A percentile compares a stretch with the other conserved stretches of the same genome.
These are phyloP conservation scores for Thalassiosira oceanica DNA, from an alignment of 352 stramenopile species.

Conservation along the genomic window DNA sequence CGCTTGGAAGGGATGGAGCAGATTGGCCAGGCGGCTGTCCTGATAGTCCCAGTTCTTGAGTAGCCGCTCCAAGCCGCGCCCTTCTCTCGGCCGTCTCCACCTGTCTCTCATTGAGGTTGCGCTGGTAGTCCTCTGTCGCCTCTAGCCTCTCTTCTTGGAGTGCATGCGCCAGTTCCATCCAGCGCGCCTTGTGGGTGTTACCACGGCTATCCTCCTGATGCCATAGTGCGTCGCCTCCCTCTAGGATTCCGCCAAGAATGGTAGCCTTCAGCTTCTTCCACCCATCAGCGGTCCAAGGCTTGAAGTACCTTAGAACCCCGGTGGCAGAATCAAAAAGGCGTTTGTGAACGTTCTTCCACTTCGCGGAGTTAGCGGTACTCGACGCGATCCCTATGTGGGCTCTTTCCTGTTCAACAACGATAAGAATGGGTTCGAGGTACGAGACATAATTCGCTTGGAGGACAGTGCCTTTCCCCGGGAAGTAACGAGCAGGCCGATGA, in stretches of 20 bases:
- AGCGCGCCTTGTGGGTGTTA: neutral
- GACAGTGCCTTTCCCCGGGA: too few relatives aligned
- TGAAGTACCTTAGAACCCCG: neutral
- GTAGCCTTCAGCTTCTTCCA: neutral
- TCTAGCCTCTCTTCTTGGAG: conserved; percentile 1
- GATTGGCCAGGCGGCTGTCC: too few relatives aligned
- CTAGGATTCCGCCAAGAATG: neutral
- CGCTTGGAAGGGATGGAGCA: too few relatives aligned
- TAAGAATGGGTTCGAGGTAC: too few relatives aligned
- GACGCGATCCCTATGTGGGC: too few relatives aligned
- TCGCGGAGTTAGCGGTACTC: too few relatives aligned
- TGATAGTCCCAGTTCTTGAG: too few relatives aligned
- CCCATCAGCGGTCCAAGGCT: neutral
- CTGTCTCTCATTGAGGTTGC: neutral
- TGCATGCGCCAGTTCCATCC: neutral
- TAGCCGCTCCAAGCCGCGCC: too few relatives aligned
- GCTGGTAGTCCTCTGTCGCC: neutral
- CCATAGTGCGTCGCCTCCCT: neutral
- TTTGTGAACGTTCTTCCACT: neutral
- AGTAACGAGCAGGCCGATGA: too few relatives aligned
- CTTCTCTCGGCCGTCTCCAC: neutral
- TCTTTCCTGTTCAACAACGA: too few relatives aligned
- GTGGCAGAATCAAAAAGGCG: neutral
- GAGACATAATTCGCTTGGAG: too few relatives aligned
- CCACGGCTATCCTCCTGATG: neutral